Base-by-base conservation (phyloP, 257 asterid species). In the Solanum clarkiae region DNA sequence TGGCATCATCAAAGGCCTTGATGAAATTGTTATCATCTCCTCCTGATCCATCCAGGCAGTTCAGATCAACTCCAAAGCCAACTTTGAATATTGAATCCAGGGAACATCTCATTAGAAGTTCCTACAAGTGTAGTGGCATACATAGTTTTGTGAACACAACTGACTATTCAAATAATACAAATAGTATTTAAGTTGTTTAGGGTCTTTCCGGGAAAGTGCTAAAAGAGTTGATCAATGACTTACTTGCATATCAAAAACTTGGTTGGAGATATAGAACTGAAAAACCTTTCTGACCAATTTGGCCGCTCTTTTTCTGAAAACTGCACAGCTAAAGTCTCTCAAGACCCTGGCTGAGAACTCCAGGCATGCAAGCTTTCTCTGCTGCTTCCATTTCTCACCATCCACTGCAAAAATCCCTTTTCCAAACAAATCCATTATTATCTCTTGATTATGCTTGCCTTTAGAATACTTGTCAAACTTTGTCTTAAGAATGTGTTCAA, bases 381-480 rank as follows among this genome's bases (percentile, higher is more conserved):
- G 98, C 72, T 91, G 92, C 80, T 88, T 86, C 98, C 98, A 95
- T 83, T 91, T 90, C 7, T 93, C 96, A 3, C 98, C 98, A 83
- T 94, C 98, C 65, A 90, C 94, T 16, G 91, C 88, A 22, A 95
- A 88, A 26, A 95, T 91, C 85, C 98, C 98, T 53, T 91, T 71
- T 3, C 98, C 98, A 84, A 94, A 92, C 85, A 93, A 89, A 80
- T 90, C 94, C 2, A 17, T 2, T 63, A 90, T 22, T 15, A 92
- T 40, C 40, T 88, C 95, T 80, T 90, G 94, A 83, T 91, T 92
- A 10, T 57, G 44, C 66, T 83, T 51, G 1, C 97, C 98, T 57
- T 91, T 93, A 6, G 89, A 70, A 84, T 93, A 94, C 56, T 87
- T 86, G 24, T 84, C 29, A 80, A 93, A 92, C 68, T 90, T 92